Evolutionary conservation across 768 basidiomycete genomes (phyloP).

Genomic region (Rhodotorula diobovata): DNA sequence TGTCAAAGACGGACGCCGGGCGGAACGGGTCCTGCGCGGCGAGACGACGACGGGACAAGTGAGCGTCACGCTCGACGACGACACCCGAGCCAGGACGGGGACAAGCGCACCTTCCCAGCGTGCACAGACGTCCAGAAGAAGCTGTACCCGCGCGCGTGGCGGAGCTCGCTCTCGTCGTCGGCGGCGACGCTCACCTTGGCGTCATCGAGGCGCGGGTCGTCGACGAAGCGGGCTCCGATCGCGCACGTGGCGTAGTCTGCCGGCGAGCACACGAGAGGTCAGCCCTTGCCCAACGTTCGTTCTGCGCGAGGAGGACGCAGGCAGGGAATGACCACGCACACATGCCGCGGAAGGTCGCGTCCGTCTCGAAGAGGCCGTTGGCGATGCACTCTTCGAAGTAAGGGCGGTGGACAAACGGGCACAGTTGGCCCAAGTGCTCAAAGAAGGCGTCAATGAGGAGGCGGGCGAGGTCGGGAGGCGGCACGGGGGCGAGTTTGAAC

Average conservation of each 20-base stretch:
- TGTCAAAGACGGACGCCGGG: slow-evolving; percentile 1
- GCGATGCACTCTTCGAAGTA: slow-evolving; percentile 58
- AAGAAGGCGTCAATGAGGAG: slow-evolving; percentile 66
- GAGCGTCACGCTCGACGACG: background rate
- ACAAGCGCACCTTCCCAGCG: background rate
- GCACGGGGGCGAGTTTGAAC: slow-evolving; percentile 51
- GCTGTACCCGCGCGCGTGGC: background rate
- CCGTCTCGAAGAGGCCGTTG: slow-evolving; percentile 54
- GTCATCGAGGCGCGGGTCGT: slow-evolving; percentile 57
- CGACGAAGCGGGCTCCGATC: slow-evolving; percentile 57
- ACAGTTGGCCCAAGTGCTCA: slow-evolving; percentile 51
- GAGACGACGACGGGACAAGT: no score
- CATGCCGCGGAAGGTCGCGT: slow-evolving; percentile 57
- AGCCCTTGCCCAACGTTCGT: no score
- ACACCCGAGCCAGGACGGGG: no score
- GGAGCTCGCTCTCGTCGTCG: slow-evolving; percentile 36
- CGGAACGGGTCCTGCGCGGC: background rate
- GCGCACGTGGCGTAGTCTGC: slow-evolving; percentile 67
- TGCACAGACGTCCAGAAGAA: slow-evolving; percentile 1
- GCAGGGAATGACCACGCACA: background rate
- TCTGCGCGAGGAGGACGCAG: no score
- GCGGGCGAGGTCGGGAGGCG: slow-evolving; percentile 59
- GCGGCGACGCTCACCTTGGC: slow-evolving; percentile 42
- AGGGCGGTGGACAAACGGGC: slow-evolving; percentile 69
- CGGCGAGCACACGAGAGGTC: no score